Percentiles rank a stretch among this genome's conserved stretches.
Evolutionary conservation across 306 rosid species (phyloP).

Genomic region (Bauhinia variegata): DNA sequence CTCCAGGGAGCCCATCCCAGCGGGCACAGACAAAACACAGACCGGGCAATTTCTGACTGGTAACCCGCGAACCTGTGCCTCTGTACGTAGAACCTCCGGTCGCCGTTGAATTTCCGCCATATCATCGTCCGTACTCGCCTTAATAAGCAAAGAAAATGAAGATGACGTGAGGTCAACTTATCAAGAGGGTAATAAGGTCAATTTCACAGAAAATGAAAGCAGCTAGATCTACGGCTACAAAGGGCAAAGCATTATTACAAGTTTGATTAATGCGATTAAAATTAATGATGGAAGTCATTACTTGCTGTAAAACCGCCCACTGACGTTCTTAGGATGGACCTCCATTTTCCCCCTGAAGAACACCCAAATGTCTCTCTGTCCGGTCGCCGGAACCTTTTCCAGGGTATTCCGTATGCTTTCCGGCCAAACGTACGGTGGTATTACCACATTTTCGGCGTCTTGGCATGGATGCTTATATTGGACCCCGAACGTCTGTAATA

Average conservation of each 20-base stretch:
- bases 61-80: conserved; percentile 82
- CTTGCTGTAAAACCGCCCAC: conserved; percentile 98
- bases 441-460: conserved; percentile 81
- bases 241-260: conserved; percentile 12
- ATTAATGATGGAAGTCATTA: conserved; percentile 37
- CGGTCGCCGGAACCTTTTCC: conserved; percentile 46
- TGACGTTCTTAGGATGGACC: conserved; percentile 86
- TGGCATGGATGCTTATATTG: conserved; percentile 75
- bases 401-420: conserved; percentile 46
- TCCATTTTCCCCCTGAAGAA: conserved; percentile 98
- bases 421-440: conserved; percentile 85
- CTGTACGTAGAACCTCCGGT: conserved; percentile 69
- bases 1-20: conserved; percentile 99
- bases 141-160: background rate
- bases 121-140: conserved; percentile 82
- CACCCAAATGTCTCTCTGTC: conserved; percentile 77
- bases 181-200: conserved; percentile 32
- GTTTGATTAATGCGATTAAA: conserved; percentile 11
- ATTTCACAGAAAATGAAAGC: background rate
- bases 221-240: background rate
- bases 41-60: conserved; percentile 85
- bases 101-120: conserved; percentile 71
- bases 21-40: conserved; percentile 81
- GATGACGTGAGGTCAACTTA: background rate
- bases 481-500: conserved; percentile 90